phyloP scores from a whole-genome alignment of 2,329 filamentous ascomycete species.

The Blastomyces gilchristii region DNA sequence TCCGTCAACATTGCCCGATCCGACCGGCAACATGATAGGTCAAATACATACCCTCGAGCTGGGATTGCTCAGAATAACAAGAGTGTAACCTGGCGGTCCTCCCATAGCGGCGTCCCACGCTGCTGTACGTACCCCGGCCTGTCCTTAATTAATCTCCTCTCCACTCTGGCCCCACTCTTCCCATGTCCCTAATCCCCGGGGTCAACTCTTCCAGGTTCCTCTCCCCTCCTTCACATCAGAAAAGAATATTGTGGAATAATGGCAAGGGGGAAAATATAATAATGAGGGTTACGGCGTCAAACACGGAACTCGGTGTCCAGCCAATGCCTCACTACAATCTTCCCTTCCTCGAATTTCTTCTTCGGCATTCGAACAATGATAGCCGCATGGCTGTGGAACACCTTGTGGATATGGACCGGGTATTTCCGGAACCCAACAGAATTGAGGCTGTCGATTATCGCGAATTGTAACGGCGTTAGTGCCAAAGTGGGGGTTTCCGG shows the following conservation, averaged over 20 bases:
- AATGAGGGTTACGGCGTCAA: not conserved
- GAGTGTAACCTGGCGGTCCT: not conserved
- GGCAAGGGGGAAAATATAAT: too few relatives aligned
- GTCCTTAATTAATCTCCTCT: not conserved
- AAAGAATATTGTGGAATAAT: not conserved
- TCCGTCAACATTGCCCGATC: too few relatives aligned
- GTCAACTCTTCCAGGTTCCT: not conserved
- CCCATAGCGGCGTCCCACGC: not conserved
- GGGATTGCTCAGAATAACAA: not conserved
- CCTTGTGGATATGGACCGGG: constrained; percentile 48
- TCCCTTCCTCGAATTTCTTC: constrained; percentile 65
- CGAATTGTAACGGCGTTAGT: constrained; percentile 68
- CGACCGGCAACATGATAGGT: not conserved
- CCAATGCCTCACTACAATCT: constrained; percentile 71
- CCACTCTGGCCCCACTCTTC: constrained; percentile 4
- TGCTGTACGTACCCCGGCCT: not conserved
- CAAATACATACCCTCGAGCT: not conserved
- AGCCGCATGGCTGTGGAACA: constrained; percentile 74
- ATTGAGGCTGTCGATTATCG: constrained; percentile 71
- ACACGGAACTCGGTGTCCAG: constrained; percentile 56
- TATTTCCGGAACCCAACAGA: constrained; percentile 49
- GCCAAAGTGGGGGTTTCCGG: constrained; percentile 50
- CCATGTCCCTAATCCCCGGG: not conserved
- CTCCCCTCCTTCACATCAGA: not conserved
- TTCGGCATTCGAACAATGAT: constrained; percentile 67